A percentile compares a stretch with the other conserved stretches of the same genome.
Evolutionary conservation across 192 early-diverging fungal species (phyloP).

Genomic region (Coemansia sp.): DNA sequence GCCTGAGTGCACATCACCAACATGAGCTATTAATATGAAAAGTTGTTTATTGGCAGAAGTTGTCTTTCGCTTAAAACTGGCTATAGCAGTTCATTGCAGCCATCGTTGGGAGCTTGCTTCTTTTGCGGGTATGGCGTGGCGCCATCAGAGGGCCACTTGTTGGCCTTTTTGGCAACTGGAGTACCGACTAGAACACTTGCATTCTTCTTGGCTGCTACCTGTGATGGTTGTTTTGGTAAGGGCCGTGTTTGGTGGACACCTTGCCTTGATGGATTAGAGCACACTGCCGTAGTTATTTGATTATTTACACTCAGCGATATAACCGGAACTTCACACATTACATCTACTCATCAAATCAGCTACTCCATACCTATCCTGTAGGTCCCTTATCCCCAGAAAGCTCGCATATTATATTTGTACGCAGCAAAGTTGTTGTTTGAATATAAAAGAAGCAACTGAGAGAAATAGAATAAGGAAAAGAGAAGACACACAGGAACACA

Average conservation of each 20-base stretch:
- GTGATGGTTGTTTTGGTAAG: not conserved
- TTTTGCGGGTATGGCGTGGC: not conserved
- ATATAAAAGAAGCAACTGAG: no score
- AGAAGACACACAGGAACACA: no score
- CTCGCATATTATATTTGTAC: no score
- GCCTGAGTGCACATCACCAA: not conserved
- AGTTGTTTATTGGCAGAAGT: not conserved
- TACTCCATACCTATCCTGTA: no score
- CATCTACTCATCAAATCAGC: no score
- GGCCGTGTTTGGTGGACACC: not conserved
- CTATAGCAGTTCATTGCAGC: not conserved
- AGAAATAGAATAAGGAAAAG: no score
- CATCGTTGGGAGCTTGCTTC: not conserved
- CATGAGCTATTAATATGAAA: not conserved
- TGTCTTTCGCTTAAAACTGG: not conserved
- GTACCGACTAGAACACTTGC: not conserved
- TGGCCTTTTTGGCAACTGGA: not conserved
- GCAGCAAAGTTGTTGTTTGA: no score
- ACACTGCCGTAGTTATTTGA: no score
- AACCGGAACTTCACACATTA: no score
- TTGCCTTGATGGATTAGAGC: not conserved
- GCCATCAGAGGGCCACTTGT: no score
- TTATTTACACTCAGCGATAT: no score
- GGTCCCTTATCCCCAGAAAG: no score
- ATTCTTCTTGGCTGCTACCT: not conserved